Evolutionary conservation across 352 stramenopile genomes (phyloP).

Genomic region (Nothophytophthora sp.): DNA sequence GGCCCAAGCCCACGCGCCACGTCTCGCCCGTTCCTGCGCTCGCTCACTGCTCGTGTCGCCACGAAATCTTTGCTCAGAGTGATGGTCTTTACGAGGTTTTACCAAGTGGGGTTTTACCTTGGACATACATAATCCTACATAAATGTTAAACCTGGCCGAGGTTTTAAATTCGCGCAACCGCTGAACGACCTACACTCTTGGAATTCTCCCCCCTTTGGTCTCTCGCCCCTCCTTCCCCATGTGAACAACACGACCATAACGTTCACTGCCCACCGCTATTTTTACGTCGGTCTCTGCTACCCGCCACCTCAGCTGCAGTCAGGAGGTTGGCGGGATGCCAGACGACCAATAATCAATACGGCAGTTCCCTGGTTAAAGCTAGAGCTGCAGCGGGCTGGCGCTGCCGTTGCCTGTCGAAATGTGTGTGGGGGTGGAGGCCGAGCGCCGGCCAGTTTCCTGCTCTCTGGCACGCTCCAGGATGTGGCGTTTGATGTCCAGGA

Average conservation of each 20-base stretch:
- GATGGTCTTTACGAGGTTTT: conserved; percentile 35
- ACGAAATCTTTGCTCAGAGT: conserved; percentile 40
- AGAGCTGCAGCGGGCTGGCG: conserved; percentile 15
- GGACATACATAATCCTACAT: conserved; percentile 20
- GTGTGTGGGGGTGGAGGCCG: conserved; percentile 20
- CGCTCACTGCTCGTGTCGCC: conserved; percentile 32
- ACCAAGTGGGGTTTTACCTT: conserved; percentile 3
- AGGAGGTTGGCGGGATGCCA: not conserved
- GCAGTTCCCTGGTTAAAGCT: conserved; percentile 13
- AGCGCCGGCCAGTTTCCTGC: conserved; percentile 35
- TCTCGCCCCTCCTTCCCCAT: no score
- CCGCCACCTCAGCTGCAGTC: not conserved
- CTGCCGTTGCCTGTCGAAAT: conserved; percentile 15
- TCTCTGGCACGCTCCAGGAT: conserved; percentile 71
- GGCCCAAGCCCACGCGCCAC: conserved; percentile 15
- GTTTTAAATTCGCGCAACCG: not conserved
- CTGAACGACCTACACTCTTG: conserved; percentile 5
- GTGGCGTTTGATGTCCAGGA: conserved; percentile 88
- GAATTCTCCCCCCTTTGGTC: not conserved
- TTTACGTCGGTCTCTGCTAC: no score
- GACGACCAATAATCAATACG: conserved; percentile 7
- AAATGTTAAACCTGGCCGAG: conserved; percentile 2
- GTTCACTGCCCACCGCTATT: no score
- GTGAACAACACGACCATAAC: no score
- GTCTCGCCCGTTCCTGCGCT: conserved; percentile 25